A percentile compares a stretch with the other conserved stretches of the same genome.
These are phyloP conservation scores for Aleurites moluccanus DNA, from an alignment of 441 rosid species.

Conservation along the genomic window DNA sequence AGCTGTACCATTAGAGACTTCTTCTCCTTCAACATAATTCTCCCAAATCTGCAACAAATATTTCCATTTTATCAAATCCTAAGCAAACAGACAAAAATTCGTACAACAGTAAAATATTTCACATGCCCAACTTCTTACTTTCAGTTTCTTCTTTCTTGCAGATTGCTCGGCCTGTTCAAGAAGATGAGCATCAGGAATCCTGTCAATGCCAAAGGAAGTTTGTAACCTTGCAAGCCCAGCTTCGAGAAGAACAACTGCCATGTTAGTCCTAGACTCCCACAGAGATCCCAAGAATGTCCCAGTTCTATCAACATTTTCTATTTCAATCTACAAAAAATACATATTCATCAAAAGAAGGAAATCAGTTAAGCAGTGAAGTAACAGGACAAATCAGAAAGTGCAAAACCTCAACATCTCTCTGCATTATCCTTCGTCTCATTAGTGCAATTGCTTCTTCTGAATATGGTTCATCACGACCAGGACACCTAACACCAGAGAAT, in stretches of 20 bases:
- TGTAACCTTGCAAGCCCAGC: constrained; percentile 94
- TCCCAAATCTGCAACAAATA: constrained; percentile 75
- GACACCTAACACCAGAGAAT: constrained; percentile 98
- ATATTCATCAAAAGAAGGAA: constrained; percentile 14
- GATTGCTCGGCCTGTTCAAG: constrained; percentile 86
- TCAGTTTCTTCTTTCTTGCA: constrained; percentile 83
- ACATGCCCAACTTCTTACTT: constrained; percentile 45
- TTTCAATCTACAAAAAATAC: constrained; percentile 58
- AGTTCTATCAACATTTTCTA: constrained; percentile 92
- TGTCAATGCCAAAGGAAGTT: constrained; percentile 76
- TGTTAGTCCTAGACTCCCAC: constrained; percentile 84
- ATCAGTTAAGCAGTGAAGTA: constrained; percentile 20
- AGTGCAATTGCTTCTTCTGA: constrained; percentile 93
- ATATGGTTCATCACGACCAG: constrained; percentile 88
- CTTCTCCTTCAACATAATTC: constrained; percentile 97
- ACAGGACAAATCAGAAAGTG: constrained; percentile 4
- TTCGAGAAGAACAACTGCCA: constrained; percentile 74
- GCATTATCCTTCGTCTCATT: constrained; percentile 95
- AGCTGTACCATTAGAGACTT: constrained; percentile 59
- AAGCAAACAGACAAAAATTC: constrained; percentile 8
- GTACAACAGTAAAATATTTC: background rate
- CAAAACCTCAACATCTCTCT: constrained; percentile 94
- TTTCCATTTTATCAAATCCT: background rate
- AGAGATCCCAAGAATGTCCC: constrained; percentile 96
- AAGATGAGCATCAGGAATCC: constrained; percentile 79